phyloP scores from a whole-genome alignment of 306 rosid genomes.

The Vicia sativa region DNA sequence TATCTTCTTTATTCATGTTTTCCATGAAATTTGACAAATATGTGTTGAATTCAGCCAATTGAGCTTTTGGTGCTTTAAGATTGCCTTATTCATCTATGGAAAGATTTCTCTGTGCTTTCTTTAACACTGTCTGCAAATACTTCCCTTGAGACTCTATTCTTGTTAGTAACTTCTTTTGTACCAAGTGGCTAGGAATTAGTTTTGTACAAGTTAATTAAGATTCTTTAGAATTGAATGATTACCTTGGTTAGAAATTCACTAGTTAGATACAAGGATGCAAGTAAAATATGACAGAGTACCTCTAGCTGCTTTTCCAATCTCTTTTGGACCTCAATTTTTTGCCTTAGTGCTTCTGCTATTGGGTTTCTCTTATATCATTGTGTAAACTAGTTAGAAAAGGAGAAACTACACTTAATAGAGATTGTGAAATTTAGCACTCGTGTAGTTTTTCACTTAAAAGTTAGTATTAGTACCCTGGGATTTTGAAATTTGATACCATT shows the following conservation, averaged over 20 bases:
- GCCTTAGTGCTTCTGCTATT: conserved; percentile 60
- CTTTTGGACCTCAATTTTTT: conserved; percentile 72
- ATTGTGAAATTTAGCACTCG: no score
- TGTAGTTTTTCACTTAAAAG: no score
- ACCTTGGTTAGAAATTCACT: neutral
- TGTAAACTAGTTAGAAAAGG: conserved; percentile 35
- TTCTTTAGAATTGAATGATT: neutral
- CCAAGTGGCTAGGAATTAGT: conserved; percentile 40
- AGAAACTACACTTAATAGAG: no score
- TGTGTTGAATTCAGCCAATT: conserved; percentile 47
- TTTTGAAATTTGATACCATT: no score
- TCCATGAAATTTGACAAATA: conserved; percentile 74
- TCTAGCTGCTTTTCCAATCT: conserved; percentile 81
- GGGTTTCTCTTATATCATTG: conserved; percentile 53
- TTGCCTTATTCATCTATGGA: conserved; percentile 53
- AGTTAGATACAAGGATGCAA: no score
- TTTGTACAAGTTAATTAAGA: no score
- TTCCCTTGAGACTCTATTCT: conserved; percentile 91
- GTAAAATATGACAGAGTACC: conserved; percentile 48
- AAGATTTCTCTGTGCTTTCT: conserved; percentile 76
- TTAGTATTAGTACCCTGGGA: no score
- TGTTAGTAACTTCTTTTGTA: conserved; percentile 67
- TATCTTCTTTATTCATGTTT: conserved; percentile 67
- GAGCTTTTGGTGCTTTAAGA: conserved; percentile 29
- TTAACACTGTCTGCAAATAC: conserved; percentile 73